These are phyloP conservation scores for Silene noctiflora DNA, from an alignment of 179 eudicot species.

Conservation along the genomic window DNA sequence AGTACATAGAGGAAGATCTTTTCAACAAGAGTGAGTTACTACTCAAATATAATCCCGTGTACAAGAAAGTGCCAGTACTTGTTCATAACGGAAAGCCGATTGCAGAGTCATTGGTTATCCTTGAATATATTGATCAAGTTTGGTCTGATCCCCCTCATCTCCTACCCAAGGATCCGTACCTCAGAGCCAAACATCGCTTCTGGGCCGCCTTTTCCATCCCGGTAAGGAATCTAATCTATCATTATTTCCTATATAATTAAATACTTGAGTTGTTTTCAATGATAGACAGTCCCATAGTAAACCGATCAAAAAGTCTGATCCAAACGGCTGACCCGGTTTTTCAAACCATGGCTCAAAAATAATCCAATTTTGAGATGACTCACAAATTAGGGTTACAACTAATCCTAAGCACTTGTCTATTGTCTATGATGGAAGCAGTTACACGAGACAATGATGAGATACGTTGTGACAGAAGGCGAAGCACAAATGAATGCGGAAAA, in stretches of 20 bases:
- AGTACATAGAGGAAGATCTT: not conserved
- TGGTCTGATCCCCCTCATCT: constrained; percentile 30
- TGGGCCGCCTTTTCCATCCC: constrained; percentile 21
- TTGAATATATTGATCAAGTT: constrained; percentile 32
- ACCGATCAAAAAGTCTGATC: too few species aligned
- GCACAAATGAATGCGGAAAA: constrained; percentile 7
- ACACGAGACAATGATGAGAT: constrained; percentile 5
- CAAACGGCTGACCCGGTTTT: too few species aligned
- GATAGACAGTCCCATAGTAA: too few species aligned
- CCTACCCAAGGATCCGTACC: constrained; percentile 34
- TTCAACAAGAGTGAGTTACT: constrained; percentile 14
- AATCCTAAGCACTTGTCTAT: not conserved
- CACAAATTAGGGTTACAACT: too few species aligned
- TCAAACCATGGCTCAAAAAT: too few species aligned
- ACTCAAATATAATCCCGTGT: constrained; percentile 31
- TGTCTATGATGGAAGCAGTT: constrained; percentile 12
- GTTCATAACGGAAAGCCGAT: constrained; percentile 26
- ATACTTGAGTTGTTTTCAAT: too few species aligned
- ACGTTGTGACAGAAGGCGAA: constrained; percentile 21
- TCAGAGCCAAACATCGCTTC: constrained; percentile 27
- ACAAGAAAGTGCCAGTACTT: constrained; percentile 37
- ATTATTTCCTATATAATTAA: too few species aligned
- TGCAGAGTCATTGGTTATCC: constrained; percentile 29
- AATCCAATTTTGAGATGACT: too few species aligned
- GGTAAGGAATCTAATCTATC: too few species aligned